Conservation (phyloP, 2,329 filamentous ascomycete genomes). For the Hortaea sp. region DNA sequence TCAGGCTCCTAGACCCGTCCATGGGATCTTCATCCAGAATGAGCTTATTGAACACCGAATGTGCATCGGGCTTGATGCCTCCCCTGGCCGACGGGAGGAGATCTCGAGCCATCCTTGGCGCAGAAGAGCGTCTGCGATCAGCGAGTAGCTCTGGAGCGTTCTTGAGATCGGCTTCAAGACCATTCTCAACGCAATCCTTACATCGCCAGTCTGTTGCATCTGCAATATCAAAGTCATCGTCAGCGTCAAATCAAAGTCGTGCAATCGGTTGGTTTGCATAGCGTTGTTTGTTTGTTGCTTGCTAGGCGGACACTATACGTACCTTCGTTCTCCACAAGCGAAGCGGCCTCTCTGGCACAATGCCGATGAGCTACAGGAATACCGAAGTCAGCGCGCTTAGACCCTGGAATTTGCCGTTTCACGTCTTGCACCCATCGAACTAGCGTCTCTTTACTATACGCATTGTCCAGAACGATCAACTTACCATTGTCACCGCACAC, state of each 20-base stretch:
- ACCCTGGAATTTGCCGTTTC: constrained; percentile 17
- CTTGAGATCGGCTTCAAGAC: constrained; percentile 35
- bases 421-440: no score
- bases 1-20: constrained; percentile 66
- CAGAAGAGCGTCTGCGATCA: constrained; percentile 47
- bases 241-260: constrained; percentile 2
- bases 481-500: constrained; percentile 75
- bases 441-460: no score
- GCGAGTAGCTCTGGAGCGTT: constrained; percentile 25
- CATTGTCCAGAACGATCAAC: constrained; percentile 27
- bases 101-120: constrained; percentile 56
- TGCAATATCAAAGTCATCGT: constrained; percentile 21
- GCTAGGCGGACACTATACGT: constrained; percentile 26
- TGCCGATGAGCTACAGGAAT: constrained; percentile 69
- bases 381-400: constrained; percentile 33
- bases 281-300: constrained; percentile 8
- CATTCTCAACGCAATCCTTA: constrained; percentile 45
- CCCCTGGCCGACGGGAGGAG: constrained; percentile 60
- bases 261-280: constrained; percentile 6
- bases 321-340: constrained; percentile 55
- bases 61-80: constrained; percentile 55
- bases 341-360: constrained; percentile 67
- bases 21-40: constrained; percentile 62
- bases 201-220: constrained; percentile 54
- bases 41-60: constrained; percentile 66